Percentiles rank a stretch among this genome's conserved stretches.
phyloP scores from a whole-genome alignment of 768 basidiomycete genomes.

The Clavulina sp. region DNA sequence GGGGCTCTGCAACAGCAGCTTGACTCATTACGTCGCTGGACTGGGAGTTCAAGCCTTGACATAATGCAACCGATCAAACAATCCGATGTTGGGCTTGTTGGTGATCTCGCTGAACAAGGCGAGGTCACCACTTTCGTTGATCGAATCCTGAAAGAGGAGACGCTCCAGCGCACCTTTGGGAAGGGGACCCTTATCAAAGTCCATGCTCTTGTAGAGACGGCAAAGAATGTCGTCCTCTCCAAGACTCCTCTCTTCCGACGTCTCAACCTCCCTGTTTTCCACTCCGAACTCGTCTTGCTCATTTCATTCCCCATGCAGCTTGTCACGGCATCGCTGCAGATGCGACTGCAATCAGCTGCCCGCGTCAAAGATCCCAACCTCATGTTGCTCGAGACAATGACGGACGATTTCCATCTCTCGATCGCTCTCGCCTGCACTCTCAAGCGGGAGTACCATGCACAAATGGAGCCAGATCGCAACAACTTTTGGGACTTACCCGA shows the following conservation, averaged over 20 bases:
- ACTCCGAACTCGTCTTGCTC: constrained; percentile 71
- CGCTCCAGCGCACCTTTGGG: constrained; percentile 88
- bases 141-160: constrained; percentile 85
- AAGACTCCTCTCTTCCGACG: constrained; percentile 57
- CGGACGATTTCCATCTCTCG: constrained; percentile 78
- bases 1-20: constrained; percentile 73
- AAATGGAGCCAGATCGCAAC: constrained; percentile 68
- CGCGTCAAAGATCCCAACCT: constrained; percentile 78
- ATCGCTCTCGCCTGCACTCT: constrained; percentile 88
- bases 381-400: constrained; percentile 85
- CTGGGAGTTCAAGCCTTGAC: constrained; percentile 79
- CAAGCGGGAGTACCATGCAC: constrained; percentile 86
- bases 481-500: constrained; percentile 79
- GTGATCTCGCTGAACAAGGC: constrained; percentile 18
- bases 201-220: constrained; percentile 66
- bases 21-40: constrained; percentile 73
- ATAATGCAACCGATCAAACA: constrained; percentile 64
- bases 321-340: constrained; percentile 76
- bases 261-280: constrained; percentile 85
- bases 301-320: constrained; percentile 95
- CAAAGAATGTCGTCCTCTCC: constrained; percentile 73
- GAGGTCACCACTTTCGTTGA: constrained; percentile 82
- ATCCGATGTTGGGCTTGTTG: constrained; percentile 33
- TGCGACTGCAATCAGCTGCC: constrained; percentile 75
- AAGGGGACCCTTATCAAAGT: constrained; percentile 78